Percentiles rank a stretch among this genome's conserved stretches.
Evolutionary conservation across 2,329 filamentous ascomycete genomes (phyloP).

Genomic region (Colletotrichum falcatum): DNA sequence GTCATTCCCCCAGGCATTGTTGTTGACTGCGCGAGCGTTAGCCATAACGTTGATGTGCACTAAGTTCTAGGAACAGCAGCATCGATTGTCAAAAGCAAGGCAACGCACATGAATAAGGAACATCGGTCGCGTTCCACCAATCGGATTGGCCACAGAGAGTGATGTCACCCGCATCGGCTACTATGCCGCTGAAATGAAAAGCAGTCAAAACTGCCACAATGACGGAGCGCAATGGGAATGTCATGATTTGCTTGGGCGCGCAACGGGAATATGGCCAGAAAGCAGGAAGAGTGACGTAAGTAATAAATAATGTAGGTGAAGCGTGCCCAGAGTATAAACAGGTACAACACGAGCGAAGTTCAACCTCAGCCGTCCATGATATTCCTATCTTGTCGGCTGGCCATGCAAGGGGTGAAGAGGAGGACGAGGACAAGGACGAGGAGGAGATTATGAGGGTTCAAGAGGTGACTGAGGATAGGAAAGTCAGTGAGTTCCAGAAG

Average conservation of each 20-base stretch:
- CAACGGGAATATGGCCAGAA: neutral
- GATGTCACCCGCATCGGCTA: constrained; percentile 16
- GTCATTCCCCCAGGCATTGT: constrained; percentile 40
- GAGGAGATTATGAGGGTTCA: neutral
- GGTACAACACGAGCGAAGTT: neutral
- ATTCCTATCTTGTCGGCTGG: neutral
- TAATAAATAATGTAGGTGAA: neutral
- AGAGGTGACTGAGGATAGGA: neutral
- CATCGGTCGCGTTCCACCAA: constrained; percentile 38
- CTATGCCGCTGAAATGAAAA: constrained; percentile 15
- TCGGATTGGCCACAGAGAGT: constrained; percentile 37
- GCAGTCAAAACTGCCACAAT: constrained; percentile 11
- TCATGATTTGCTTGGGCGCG: constrained; percentile 18
- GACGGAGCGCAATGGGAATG: neutral
- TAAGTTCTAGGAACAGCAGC: neutral
- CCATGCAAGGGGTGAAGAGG: too few relatives aligned
- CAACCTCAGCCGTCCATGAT: neutral
- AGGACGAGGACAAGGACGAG: too few relatives aligned
- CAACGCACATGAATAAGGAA: constrained; percentile 37
- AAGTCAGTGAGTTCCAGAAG: neutral
- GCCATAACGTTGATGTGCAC: neutral
- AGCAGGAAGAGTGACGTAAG: neutral
- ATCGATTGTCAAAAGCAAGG: neutral
- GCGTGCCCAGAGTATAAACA: neutral
- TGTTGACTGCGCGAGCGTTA: constrained; percentile 27